Percentiles rank a stretch among this genome's conserved stretches.
These are phyloP conservation scores for Fusarium beomiforme DNA, from an alignment of 2,329 filamentous ascomycete species.

Conservation along the genomic window DNA sequence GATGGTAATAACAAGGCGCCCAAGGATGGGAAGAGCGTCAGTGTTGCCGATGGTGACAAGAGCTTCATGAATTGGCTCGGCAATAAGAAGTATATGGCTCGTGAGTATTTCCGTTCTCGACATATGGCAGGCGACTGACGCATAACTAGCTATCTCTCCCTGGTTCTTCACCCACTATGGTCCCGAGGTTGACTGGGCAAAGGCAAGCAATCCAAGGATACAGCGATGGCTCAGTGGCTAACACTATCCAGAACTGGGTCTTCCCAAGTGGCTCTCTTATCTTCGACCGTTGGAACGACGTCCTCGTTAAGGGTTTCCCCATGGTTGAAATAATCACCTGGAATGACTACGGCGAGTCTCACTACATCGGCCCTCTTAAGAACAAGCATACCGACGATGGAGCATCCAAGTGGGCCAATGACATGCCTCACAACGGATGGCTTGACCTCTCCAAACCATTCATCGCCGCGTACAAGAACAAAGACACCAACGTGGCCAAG, in stretches of 20 bases:
- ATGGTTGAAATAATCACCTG: constrained; percentile 60
- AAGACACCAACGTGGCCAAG: constrained; percentile 49
- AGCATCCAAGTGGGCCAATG: constrained; percentile 60
- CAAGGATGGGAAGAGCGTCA: constrained; percentile 49
- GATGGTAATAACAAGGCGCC: constrained; percentile 61
- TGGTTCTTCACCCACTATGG: constrained; percentile 61
- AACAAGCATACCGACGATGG: constrained; percentile 55
- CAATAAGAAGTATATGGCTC: constrained; percentile 60
- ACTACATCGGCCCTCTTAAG: constrained; percentile 62
- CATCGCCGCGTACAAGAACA: constrained; percentile 63
- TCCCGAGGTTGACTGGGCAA: constrained; percentile 27
- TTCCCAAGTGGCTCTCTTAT: constrained; percentile 69
- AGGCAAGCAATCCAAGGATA: not conserved
- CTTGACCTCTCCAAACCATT: constrained; percentile 63
- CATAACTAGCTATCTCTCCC: constrained; percentile 41
- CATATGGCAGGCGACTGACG: not conserved
- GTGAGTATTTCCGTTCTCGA: not conserved
- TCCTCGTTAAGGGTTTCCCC: constrained; percentile 55
- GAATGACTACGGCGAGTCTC: constrained; percentile 64
- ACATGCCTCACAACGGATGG: constrained; percentile 62
- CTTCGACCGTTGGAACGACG: constrained; percentile 65
- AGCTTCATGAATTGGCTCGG: constrained; percentile 48
- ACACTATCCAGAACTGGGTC: constrained; percentile 64
- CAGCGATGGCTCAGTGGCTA: constrained; percentile 41
- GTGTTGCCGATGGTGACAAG: constrained; percentile 53